Base-by-base conservation (phyloP, 164 flowering plant species). In the Umbellularia californica region DNA sequence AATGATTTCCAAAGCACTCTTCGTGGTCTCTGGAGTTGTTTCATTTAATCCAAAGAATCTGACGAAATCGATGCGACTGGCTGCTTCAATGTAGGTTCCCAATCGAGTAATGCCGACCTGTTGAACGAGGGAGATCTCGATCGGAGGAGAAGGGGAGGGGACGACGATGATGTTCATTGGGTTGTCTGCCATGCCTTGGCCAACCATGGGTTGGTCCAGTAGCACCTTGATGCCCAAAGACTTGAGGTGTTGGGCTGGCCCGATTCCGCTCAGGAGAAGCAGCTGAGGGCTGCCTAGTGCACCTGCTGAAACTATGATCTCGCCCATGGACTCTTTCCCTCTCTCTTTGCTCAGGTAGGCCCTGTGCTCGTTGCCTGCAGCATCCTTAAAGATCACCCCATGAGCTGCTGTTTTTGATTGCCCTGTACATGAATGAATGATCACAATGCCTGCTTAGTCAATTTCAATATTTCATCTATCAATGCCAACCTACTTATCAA, bases 281-380 rank as follows among this genome's bases (percentile, higher is more conserved):
- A 94, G n/a, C 65, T 92, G 97, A 47, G 97, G 97, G 84, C 95
- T 94, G 19, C 98, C 97, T 0, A 94, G 1, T 11, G 95, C 89
- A 0, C 97, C 95, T 2, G 93, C 86, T 12, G 92, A 79, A 2
- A 92, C 5, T 0, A 92, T 85, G n/a, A 94, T 75, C 82, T 94
- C 98, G 50, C 81, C 69, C 33, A 41, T 60, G 19, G 72, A 28
- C 30, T 58, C 72, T 50, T 35, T 35, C 47, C 47, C 47, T 35
- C 2, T 7, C 47, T 35, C 10, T 35, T 35, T 35, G 47, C 47
- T 77, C 15, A 92, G 67, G 51, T 74, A 80, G 3, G 93, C 97
- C 52, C 13, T 74, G 82, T 89, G 97, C 33, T 24, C 68, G 7
- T 11, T 50, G 9, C 92, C 90, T 15, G 10, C 10, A 10, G 81